Conservation (phyloP, 345 rosid genomes). For the Eucalyptus cladocalyx region DNA sequence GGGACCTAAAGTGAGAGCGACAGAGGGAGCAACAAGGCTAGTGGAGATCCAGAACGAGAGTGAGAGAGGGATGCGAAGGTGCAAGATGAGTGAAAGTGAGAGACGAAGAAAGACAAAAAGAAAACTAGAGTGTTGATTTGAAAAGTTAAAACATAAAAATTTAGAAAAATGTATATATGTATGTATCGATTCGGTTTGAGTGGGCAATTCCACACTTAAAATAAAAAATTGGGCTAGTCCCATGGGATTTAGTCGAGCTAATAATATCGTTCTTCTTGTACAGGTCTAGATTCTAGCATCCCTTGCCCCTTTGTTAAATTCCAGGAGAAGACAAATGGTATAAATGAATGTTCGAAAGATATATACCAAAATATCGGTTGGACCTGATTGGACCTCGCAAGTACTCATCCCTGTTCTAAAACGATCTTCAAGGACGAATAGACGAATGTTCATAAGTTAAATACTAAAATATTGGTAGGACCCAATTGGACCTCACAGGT, state of each 20-base stretch:
- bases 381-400: accelerated
- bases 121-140: too few species aligned
- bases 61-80: not conserved
- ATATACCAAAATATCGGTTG: accelerated
- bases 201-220: too few species aligned
- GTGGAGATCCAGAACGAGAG: not conserved
- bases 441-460: not conserved
- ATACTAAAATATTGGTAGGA: not conserved
- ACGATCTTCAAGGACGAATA: too few species aligned
- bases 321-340: not conserved
- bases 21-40: not conserved
- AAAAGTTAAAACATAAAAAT: too few species aligned
- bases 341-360: not conserved
- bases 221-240: accelerated
- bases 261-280: not conserved
- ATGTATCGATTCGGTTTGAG: accelerated
- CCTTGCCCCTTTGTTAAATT: not conserved
- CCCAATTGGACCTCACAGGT: accelerated
- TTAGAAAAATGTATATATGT: too few species aligned
- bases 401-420: not conserved
- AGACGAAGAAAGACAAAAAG: not conserved
- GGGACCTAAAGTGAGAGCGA: not conserved
- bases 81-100: too few species aligned
- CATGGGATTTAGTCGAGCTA: not conserved
- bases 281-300: not conserved